Base-by-base conservation (phyloP, 2,329 filamentous ascomycete species). In the Parastagonospora avenae region DNA sequence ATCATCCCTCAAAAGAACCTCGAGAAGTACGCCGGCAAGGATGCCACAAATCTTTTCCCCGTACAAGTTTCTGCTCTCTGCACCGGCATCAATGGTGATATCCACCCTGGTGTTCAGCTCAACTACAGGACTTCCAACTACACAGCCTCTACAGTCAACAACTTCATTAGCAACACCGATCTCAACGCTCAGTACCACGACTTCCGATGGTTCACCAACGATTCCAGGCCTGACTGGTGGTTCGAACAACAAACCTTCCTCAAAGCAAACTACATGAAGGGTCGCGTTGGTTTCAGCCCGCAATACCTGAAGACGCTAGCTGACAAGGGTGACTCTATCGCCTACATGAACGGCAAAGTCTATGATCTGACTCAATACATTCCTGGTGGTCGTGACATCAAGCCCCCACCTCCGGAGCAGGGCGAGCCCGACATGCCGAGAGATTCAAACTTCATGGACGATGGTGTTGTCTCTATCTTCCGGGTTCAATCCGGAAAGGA, bases 21-120 rank as follows among this genome's bases (percentile, higher is more conserved):
- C 40, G 79, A 88, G 57, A 88, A 89, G 63, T 99, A 97, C 63
- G 92, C 89, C 41, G 94, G 94, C 46, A 77, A 85, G 37, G 95
- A 99, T 67, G 87, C 92, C n/a, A 95, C 90, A 16, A 80, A 83
- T 33, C 81, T 99, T 9, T 99, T 99, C 77, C 94, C 95, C 0
- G 82, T 99, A 1, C 94, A 99, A 72, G 93, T 99, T 12, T 95
- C 89, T 4, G 92, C 93, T 37, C 82, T 99, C 32, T 99, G 94
- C 74, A 84, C 89, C 52, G 94, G 93, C 51, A 84, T 83, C 29
- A 80, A 86, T 58, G 90, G 88, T 16, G 69, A 86, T 37, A 74
- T 89, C 41, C 82, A 91, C 66, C 82, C 83, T 3, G 82, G 85
- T 36, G 90, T 99, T n/a, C 88, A 89, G 40, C 82, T 99, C 27